Evolutionary conservation across 768 basidiomycete genomes (phyloP).

Genomic region (Serendipita indica): DNA sequence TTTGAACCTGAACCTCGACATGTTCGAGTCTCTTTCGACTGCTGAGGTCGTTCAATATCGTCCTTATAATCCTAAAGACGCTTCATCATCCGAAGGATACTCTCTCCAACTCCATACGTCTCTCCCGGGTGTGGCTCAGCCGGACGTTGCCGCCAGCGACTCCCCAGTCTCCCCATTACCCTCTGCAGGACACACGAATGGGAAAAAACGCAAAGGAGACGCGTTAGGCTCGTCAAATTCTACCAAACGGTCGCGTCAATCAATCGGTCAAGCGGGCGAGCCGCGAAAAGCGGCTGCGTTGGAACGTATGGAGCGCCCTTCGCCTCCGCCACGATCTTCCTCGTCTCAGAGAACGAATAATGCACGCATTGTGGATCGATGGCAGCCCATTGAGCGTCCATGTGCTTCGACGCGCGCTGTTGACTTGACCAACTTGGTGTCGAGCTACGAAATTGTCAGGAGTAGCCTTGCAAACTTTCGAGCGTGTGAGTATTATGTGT

Average conservation of each 20-base stretch:
- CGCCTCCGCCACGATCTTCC: background rate
- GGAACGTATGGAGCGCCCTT: background rate
- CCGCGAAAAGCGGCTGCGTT: background rate
- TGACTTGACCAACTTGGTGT: background rate
- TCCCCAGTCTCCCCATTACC: background rate
- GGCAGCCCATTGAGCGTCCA: background rate
- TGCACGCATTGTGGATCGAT: background rate
- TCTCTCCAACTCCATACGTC: background rate
- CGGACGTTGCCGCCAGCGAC: background rate
- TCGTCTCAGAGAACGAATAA: background rate
- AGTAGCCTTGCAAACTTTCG: background rate
- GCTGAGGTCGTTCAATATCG: background rate
- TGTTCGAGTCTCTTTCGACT: background rate
- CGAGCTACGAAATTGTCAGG: background rate
- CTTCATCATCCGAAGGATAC: background rate
- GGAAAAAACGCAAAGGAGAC: background rate
- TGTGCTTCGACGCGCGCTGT: background rate
- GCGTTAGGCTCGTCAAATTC: background rate
- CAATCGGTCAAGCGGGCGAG: background rate
- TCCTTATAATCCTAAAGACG: background rate
- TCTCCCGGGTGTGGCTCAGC: background rate
- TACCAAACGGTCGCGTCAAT: background rate
- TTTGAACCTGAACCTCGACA: background rate
- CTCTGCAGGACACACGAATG: background rate
- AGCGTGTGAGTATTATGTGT: background rate